Conservation (phyloP, 2,329 filamentous ascomycete species). For the Colletotrichum chlorophyti region DNA sequence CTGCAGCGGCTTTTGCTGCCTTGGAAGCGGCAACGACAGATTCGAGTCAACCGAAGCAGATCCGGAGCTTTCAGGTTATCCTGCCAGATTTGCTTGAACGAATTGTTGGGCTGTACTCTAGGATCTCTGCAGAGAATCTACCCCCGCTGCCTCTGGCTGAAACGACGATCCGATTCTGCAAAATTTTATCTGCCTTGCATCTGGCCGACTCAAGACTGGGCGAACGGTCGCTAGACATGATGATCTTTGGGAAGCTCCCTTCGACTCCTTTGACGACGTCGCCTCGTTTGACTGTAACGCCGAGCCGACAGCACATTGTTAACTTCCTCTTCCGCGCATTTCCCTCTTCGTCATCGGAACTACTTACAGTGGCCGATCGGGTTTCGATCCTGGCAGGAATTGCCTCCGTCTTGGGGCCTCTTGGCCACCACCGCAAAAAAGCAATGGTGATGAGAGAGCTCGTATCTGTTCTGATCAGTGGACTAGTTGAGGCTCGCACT, state of each 20-base stretch:
- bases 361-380: conserved; percentile 76
- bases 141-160: conserved; percentile 77
- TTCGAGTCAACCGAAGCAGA: conserved; percentile 55
- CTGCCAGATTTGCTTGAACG: conserved; percentile 79
- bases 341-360: conserved; percentile 69
- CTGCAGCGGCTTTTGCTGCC: conserved; percentile 26
- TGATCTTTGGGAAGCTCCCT: conserved; percentile 68
- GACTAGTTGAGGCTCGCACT: conserved; percentile 88
- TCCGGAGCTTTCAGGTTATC: conserved; percentile 61
- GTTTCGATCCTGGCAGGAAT: conserved; percentile 85
- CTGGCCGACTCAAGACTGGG: conserved; percentile 69
- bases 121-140: conserved; percentile 73
- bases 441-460: conserved; percentile 88
- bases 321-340: conserved; percentile 73
- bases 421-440: conserved; percentile 88
- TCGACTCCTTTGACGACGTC: conserved; percentile 56
- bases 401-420: conserved; percentile 78
- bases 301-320: conserved; percentile 68
- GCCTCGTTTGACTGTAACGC: conserved; percentile 62
- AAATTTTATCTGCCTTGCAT: conserved; percentile 72
- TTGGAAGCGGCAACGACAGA: conserved; percentile 41
- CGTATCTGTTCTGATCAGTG: conserved; percentile 81
- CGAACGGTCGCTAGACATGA: conserved; percentile 65
- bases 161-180: conserved; percentile 75
- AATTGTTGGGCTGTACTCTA: conserved; percentile 76